phyloP scores from a whole-genome alignment of 176 grass and related monocot species.

The Phoenix roebelenii region DNA sequence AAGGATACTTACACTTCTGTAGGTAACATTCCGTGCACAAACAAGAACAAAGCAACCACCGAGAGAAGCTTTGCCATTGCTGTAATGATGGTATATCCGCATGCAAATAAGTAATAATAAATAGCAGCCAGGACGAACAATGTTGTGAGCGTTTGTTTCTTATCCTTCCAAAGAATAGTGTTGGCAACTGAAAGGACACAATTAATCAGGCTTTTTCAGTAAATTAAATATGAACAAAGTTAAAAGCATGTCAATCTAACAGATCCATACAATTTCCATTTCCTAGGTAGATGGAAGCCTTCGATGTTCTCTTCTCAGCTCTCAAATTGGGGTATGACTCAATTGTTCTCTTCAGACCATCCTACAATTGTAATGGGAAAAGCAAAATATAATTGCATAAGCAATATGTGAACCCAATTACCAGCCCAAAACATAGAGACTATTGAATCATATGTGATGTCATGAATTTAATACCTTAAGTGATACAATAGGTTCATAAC shows the following conservation, averaged over 20 bases:
- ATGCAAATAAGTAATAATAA: conserved; percentile 91
- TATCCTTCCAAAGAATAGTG: conserved; percentile 90
- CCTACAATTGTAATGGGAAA: conserved; percentile 41
- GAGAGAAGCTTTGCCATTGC: conserved; percentile 84
- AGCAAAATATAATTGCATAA: conserved; percentile 7
- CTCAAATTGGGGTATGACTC: conserved; percentile 70
- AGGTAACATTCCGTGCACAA: conserved; percentile 81
- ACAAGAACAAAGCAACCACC: conserved; percentile 65
- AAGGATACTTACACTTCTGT: conserved; percentile 49
- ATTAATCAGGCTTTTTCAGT: no score
- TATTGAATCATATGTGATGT: no score
- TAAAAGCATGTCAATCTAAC: background rate
- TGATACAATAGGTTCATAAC: conserved; percentile 86
- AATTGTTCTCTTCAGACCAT: conserved; percentile 78
- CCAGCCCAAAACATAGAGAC: conserved; percentile 1
- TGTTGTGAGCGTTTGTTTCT: conserved; percentile 63
- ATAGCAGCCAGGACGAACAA: conserved; percentile 53
- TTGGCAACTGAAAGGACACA: conserved; percentile 60
- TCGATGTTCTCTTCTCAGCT: conserved; percentile 63
- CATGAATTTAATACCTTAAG: conserved; percentile 40
- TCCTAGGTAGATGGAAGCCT: conserved; percentile 74
- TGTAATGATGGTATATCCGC: conserved; percentile 83
- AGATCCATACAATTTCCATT: conserved; percentile 65
- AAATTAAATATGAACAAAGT: background rate
- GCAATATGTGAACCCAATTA: background rate